Conservation (phyloP, 1,139 yeast species). For the Zygosaccharomyces sapae region DNA sequence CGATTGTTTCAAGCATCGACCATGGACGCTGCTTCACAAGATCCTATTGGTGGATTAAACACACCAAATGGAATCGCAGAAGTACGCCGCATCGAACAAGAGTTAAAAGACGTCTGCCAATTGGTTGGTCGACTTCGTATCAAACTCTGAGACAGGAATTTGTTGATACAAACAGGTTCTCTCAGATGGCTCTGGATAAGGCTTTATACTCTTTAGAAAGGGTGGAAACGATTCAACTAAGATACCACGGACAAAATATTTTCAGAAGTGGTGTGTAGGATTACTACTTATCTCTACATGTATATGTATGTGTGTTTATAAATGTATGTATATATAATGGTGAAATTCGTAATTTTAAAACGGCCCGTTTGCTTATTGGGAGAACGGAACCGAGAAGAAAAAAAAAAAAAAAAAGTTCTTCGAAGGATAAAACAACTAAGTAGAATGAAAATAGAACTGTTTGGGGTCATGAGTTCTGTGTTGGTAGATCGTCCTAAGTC, state of each 20-base stretch:
- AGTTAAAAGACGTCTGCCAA: constrained; percentile 86
- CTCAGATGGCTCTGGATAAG: constrained; percentile 73
- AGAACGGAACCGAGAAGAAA: too few species aligned
- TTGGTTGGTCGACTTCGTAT: constrained; percentile 94
- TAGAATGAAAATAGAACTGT: constrained; percentile 7
- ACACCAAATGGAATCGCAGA: constrained; percentile 56
- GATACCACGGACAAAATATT: constrained; percentile 84
- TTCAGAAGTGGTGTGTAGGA: constrained; percentile 68
- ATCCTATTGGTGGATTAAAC: constrained; percentile 48
- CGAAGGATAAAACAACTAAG: too few species aligned
- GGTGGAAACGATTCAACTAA: constrained; percentile 78
- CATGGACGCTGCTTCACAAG: constrained; percentile 94
- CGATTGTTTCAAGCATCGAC: constrained; percentile 93
- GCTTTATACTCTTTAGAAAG: constrained; percentile 80
- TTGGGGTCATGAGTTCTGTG: constrained; percentile 39
- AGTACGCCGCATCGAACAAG: constrained; percentile 75
- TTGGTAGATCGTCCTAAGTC: constrained; percentile 67
- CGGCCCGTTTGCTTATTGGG: not conserved
- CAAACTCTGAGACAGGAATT: constrained; percentile 80
- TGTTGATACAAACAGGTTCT: constrained; percentile 64
- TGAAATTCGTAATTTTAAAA: too few species aligned
- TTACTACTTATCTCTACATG: too few species aligned
- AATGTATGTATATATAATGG: not conserved
- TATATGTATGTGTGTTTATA: too few species aligned
- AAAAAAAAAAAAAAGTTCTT: too few species aligned